Evolutionary conservation across 2,329 filamentous ascomycete genomes (phyloP).

Genomic region (Colletotrichum falcatum): DNA sequence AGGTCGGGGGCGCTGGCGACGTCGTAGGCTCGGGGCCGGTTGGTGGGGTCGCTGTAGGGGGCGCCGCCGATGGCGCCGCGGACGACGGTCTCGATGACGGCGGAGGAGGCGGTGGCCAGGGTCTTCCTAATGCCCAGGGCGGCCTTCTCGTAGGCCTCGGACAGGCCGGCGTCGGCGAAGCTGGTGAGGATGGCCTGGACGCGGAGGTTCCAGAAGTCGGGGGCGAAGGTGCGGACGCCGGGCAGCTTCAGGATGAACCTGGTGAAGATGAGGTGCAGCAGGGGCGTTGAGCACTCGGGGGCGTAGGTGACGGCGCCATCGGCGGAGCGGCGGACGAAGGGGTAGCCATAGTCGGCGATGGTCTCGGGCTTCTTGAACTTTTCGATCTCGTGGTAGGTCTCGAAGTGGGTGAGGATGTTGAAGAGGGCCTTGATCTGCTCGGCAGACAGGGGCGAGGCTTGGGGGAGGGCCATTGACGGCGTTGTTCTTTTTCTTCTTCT

Average conservation of each 20-base stretch:
- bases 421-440: constrained; percentile 66
- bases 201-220: constrained; percentile 74
- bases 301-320: constrained; percentile 43
- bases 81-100: constrained; percentile 76
- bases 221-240: constrained; percentile 71
- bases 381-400: constrained; percentile 76
- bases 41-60: constrained; percentile 44
- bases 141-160: constrained; percentile 86
- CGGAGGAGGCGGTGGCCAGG: constrained; percentile 77
- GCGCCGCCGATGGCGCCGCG: constrained; percentile 75
- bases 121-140: constrained; percentile 80
- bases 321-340: constrained; percentile 60
- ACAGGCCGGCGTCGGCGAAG: constrained; percentile 76
- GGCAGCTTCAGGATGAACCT: constrained; percentile 75
- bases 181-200: constrained; percentile 70
- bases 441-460: constrained; percentile 46
- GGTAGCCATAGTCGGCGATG: constrained; percentile 76
- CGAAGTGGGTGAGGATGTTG: constrained; percentile 69
- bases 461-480: constrained; percentile 25
- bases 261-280: constrained; percentile 76
- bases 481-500: too few species aligned
- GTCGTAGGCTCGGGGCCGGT: constrained; percentile 63
- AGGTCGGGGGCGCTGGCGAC: constrained; percentile 69
- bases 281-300: constrained; percentile 65
- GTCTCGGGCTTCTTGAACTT: constrained; percentile 75